Evolutionary conservation across 495 filamentous ascomycete genomes (phyloP).

Genomic region (Penicilliopsis zonata): DNA sequence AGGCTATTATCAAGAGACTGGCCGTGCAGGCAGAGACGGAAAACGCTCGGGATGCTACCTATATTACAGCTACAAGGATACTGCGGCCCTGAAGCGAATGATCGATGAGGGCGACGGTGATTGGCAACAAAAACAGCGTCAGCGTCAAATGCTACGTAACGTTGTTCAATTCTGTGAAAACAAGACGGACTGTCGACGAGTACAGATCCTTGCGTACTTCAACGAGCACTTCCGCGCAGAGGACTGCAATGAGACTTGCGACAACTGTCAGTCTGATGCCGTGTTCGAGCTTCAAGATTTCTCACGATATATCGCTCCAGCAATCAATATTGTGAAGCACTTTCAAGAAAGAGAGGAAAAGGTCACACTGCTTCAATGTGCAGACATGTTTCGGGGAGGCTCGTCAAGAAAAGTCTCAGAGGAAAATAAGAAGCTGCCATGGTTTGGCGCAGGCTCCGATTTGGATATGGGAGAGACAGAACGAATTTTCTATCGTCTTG

Average conservation of each 20-base stretch:
- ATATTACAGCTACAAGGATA: conserved; percentile 72
- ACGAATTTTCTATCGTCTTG: conserved; percentile 49
- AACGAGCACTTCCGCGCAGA: conserved; percentile 64
- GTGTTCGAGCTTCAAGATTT: conserved; percentile 63
- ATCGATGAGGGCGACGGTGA: conserved; percentile 67
- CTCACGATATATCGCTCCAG: conserved; percentile 56
- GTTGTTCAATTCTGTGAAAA: conserved; percentile 87
- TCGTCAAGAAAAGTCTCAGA: conserved; percentile 36
- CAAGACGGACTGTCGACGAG: conserved; percentile 68
- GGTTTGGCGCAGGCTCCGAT: conserved; percentile 42
- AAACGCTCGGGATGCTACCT: conserved; percentile 79
- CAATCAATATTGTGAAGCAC: conserved; percentile 51
- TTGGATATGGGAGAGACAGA: conserved; percentile 50
- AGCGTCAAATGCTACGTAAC: conserved; percentile 69
- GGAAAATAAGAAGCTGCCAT: conserved; percentile 32
- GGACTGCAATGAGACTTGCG: conserved; percentile 63
- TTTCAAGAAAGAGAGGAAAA: conserved; percentile 34
- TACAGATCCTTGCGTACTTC: conserved; percentile 86
- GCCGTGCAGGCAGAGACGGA: conserved; percentile 86
- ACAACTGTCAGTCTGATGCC: conserved; percentile 67
- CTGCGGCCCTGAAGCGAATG: conserved; percentile 51
- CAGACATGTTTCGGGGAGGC: conserved; percentile 49
- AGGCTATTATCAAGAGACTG: conserved; percentile 96
- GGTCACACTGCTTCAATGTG: conserved; percentile 41
- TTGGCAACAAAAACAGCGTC: conserved; percentile 66